Conservation (phyloP, 371 early-diverging fungal species). For the Mucor mucedo region DNA sequence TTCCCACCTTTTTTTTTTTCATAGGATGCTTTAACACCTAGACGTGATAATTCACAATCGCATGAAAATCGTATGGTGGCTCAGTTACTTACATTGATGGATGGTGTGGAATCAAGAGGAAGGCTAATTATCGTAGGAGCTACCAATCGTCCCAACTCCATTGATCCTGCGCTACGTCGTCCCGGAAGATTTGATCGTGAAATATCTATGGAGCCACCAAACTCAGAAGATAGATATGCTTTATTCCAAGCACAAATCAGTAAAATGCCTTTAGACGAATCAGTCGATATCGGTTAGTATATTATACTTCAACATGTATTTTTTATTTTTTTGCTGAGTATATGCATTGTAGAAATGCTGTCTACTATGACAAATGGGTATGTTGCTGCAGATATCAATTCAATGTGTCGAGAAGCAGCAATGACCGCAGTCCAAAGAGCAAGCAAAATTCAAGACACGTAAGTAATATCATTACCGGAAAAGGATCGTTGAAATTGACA, state of each 20-base stretch:
- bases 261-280: slow-evolving; percentile 58
- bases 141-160: slow-evolving; percentile 97
- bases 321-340: too few species aligned
- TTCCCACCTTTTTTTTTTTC: neutral
- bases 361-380: slow-evolving; percentile 93
- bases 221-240: slow-evolving; percentile 58
- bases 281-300: slow-evolving; percentile 49
- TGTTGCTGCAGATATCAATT: slow-evolving; percentile 96
- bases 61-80: slow-evolving; percentile 94
- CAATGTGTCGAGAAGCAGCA: slow-evolving; percentile 91
- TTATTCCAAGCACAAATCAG: slow-evolving; percentile 66
- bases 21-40: slow-evolving; percentile 93
- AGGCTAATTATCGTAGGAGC: slow-evolving; percentile 92
- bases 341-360: slow-evolving; percentile 41
- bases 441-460: slow-evolving; percentile 14
- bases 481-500: neutral
- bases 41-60: slow-evolving; percentile 76
- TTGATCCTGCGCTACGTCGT: slow-evolving; percentile 97
- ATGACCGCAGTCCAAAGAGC: slow-evolving; percentile 63
- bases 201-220: slow-evolving; percentile 84
- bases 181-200: slow-evolving; percentile 98
- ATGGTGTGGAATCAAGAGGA: slow-evolving; percentile 79
- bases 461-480: neutral
- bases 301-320: too few species aligned
- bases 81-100: slow-evolving; percentile 97